Evolutionary conservation across 1,139 yeast genomes (phyloP).

Genomic region (Sugiyamaella japonica): DNA sequence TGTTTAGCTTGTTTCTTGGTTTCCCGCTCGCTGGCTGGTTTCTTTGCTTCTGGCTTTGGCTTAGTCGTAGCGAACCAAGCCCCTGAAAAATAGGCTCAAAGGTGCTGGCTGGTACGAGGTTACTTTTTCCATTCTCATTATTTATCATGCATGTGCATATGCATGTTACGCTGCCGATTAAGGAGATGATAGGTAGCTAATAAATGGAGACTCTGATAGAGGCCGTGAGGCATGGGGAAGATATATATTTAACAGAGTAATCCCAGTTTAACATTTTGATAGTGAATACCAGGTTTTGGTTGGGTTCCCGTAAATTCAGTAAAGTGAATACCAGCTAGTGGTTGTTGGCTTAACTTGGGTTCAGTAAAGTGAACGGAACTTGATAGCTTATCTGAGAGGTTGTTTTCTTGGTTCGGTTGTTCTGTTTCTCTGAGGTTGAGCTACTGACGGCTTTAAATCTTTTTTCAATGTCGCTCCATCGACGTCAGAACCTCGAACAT

Average conservation of each 20-base stretch:
- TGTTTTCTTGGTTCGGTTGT: too few relatives aligned
- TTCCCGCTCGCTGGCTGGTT: background rate
- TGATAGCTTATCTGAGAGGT: too few relatives aligned
- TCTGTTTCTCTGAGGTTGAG: too few relatives aligned
- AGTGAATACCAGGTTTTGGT: too few relatives aligned
- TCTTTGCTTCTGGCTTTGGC: background rate
- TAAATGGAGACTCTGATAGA: background rate
- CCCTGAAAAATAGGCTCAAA: background rate
- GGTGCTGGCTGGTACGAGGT: background rate
- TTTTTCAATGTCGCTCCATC: slow-evolving; percentile 4
- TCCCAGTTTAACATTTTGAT: background rate
- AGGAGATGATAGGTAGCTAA: background rate
- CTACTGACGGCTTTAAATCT: too few relatives aligned
- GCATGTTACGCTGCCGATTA: background rate
- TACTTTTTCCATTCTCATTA: background rate
- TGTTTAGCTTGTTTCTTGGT: too few relatives aligned
- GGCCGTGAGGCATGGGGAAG: background rate
- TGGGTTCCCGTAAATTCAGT: too few relatives aligned
- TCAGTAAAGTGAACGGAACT: too few relatives aligned
- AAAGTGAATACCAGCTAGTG: too few relatives aligned
- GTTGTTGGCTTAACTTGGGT: too few relatives aligned
- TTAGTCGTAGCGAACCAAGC: background rate
- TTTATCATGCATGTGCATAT: background rate
- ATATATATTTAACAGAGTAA: background rate
- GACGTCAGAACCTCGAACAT: too few relatives aligned